These are phyloP conservation scores for Colletotrichum melonis DNA, from an alignment of 2,329 filamentous ascomycete species.

Conservation along the genomic window DNA sequence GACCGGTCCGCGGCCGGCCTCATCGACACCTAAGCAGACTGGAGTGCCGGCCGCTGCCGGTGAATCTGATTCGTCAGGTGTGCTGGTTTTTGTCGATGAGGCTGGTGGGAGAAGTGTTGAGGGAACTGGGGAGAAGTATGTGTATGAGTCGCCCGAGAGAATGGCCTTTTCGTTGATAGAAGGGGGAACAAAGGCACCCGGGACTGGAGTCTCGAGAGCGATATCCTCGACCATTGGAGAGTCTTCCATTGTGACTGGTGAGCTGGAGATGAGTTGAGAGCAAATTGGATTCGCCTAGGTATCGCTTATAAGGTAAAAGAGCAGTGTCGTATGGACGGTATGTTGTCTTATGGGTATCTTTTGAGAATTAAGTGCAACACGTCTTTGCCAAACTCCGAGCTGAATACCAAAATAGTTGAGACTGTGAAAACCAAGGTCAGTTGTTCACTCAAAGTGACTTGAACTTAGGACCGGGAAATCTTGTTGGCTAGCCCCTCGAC, in stretches of 20 bases:
- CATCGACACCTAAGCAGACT: constrained; percentile 88
- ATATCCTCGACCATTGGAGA: constrained; percentile 49
- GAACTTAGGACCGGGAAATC: not conserved
- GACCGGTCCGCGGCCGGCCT: constrained; percentile 94
- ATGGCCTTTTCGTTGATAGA: constrained; percentile 71
- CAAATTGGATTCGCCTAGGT: not conserved
- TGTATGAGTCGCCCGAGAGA: constrained; percentile 74
- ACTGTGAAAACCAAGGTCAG: not conserved
- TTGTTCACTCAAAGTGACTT: not conserved
- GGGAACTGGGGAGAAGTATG: constrained; percentile 78
- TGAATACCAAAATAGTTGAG: not conserved
- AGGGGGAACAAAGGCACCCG: constrained; percentile 71
- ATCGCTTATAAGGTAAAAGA: not conserved
- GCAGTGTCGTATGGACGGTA: not conserved
- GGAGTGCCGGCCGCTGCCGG: constrained; percentile 40
- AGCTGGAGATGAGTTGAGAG: not conserved
- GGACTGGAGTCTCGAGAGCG: constrained; percentile 46
- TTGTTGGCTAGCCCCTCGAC: constrained; percentile 36
- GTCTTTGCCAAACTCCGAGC: not conserved
- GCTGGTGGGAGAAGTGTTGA: constrained; percentile 63
- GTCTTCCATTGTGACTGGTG: constrained; percentile 50
- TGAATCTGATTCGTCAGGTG: constrained; percentile 40
- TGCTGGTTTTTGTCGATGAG: constrained; percentile 33
- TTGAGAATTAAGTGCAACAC: not conserved
- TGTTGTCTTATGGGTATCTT: not conserved